Evolutionary conservation across 225 moss, liverwort and hornwort genomes (phyloP), one percentile per base, ranked within the genome.

Genomic region (Lunularia cruciata): DNA sequence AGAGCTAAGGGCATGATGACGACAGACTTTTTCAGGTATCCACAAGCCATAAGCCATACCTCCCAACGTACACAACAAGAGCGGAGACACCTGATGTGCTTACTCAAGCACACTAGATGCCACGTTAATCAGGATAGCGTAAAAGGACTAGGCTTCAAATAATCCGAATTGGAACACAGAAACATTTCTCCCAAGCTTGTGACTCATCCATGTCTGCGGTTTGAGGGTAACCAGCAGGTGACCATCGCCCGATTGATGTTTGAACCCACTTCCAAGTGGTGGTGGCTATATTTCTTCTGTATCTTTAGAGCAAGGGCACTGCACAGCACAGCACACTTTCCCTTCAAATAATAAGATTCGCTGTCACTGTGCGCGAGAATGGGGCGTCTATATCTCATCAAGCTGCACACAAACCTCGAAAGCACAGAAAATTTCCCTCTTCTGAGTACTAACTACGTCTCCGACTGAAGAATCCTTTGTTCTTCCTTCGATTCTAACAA

Each of bases 391-490:
- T 48, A 67, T 27, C 51, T 31, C 46, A 67, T 14, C 34, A 20
- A 33, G 51, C 20, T 49, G 49, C 49, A 52, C 48, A 67, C 23
- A 51, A 32, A 67, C 67, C 33, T 49, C 67, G 51, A 67, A 30
- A 67, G 35, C 48, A 20, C 46, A 32, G 32, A 65, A 47, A 31
- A 30, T 19, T 59, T 64, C 47, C 65, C 65, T 47, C 31, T 32
- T 19, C n/a, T n/a, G 25, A 32, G 11, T 31, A 31, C 65, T 47
- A 65, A 45, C 67, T 34, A 51, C 22, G 49, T 51, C 12, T 34
- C 51, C 14, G 34, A 52, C 19, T 36, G 36, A 36, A 22, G 35
- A 49, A 49, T 48, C 48, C 49, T 48, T 51, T 46, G 28, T 46
- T 46, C 46, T 40, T 42, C 45, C 30, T 47, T 31, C 30, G 46